A percentile compares a stretch with the other conserved stretches of the same genome.
Evolutionary conservation across 2,329 filamentous ascomycete species (phyloP).

Genomic region (Exophiala spinifera): DNA sequence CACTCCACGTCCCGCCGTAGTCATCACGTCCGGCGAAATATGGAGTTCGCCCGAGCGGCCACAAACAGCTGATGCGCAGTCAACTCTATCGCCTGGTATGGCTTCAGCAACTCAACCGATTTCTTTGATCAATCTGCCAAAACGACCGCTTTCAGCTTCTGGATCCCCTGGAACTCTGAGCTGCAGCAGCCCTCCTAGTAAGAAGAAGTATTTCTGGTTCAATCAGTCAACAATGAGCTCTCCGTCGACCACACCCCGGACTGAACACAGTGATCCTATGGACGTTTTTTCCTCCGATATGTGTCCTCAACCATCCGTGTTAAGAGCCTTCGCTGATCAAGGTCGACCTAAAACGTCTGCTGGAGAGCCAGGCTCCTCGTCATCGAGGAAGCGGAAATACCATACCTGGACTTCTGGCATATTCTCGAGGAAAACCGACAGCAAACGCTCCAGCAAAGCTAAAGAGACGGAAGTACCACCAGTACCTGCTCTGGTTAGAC

Average conservation of each 20-base stretch:
- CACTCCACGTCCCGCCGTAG: conserved; percentile 44
- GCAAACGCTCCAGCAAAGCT: conserved; percentile 41
- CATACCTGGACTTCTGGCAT: conserved; percentile 59
- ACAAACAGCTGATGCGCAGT: conserved; percentile 42
- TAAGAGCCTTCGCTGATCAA: conserved; percentile 13
- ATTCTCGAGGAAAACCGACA: conserved; percentile 48
- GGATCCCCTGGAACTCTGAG: conserved; percentile 29
- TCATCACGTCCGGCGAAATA: conserved; percentile 13
- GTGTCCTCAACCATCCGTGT: conserved; percentile 1
- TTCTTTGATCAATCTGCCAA: conserved; percentile 30
- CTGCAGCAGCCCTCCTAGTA: conserved; percentile 27
- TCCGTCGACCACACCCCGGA: conserved; percentile 34
- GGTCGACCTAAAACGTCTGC: conserved; percentile 31
- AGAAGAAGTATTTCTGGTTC: conserved; percentile 33
- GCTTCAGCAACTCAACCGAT: conserved; percentile 32
- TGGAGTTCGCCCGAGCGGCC: conserved; percentile 36
- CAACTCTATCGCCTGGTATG: conserved; percentile 23
- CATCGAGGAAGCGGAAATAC: conserved; percentile 68
- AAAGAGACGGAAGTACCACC: conserved; percentile 41
- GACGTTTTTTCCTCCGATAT: conserved; percentile 9
- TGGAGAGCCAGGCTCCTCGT: conserved; percentile 35
- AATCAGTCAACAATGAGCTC: conserved; percentile 32
- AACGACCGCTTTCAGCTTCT: conserved; percentile 42
- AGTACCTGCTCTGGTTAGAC: conserved; percentile 44
- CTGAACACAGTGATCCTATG: conserved; percentile 26